Evolutionary conservation across 2,329 filamentous ascomycete species (phyloP).

Genomic region (Beauveria bassiana): DNA sequence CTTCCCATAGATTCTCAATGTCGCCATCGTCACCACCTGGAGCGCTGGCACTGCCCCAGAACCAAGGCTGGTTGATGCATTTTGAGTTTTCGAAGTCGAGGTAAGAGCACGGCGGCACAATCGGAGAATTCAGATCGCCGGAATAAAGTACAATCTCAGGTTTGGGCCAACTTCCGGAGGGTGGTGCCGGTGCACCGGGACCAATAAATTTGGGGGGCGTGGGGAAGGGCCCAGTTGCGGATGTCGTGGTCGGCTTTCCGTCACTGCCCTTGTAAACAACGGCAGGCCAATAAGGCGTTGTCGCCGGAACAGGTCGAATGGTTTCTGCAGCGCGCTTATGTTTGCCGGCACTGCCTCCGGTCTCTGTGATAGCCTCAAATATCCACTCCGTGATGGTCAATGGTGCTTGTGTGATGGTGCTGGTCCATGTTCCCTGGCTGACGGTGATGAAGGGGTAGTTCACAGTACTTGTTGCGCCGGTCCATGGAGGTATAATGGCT

Average conservation of each 20-base stretch:
- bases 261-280: slow-evolving; percentile 16
- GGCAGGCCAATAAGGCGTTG: slow-evolving; percentile 18
- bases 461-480: slow-evolving; percentile 20
- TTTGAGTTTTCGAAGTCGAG: background rate
- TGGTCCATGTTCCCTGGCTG: slow-evolving; percentile 23
- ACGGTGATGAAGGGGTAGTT: slow-evolving; percentile 25
- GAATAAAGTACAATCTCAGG: background rate
- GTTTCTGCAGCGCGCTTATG: background rate
- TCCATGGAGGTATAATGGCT: slow-evolving; percentile 22
- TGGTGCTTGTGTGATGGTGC: slow-evolving; percentile 21
- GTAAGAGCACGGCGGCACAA: slow-evolving; percentile 5
- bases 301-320: slow-evolving; percentile 16
- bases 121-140: background rate
- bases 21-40: slow-evolving; percentile 1
- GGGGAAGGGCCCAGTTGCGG: slow-evolving; percentile 14
- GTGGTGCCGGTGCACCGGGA: slow-evolving; percentile 12
- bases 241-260: slow-evolving; percentile 13
- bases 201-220: slow-evolving; percentile 15
- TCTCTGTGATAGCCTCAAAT: slow-evolving; percentile 19
- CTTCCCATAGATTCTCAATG: background rate
- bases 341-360: slow-evolving; percentile 9
- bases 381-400: slow-evolving; percentile 20
- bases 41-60: background rate
- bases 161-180: slow-evolving; percentile 14
- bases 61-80: slow-evolving; percentile 2